A percentile compares a stretch with the other conserved stretches of the same genome.
phyloP scores from a whole-genome alignment of 768 basidiomycete species.

The Lentinula guzmanii region DNA sequence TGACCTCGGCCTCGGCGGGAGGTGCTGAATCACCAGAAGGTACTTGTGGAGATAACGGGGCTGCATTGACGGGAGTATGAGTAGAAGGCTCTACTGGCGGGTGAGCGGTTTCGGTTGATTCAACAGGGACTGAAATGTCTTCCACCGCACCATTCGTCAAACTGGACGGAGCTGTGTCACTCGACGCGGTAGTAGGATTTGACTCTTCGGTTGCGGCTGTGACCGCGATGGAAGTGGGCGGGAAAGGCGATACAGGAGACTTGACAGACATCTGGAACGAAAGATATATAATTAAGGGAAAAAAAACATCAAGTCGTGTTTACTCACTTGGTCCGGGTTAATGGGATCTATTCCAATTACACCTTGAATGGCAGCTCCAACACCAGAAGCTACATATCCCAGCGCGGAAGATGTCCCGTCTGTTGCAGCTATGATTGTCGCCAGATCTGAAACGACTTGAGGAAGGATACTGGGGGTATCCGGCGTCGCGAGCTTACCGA shows the following conservation, averaged over 20 bases:
- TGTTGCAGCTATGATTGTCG: constrained; percentile 28
- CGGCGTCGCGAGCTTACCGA: constrained; percentile 3
- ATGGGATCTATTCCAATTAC: constrained; percentile 35
- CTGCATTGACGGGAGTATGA: constrained; percentile 12
- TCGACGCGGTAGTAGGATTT: constrained; percentile 19
- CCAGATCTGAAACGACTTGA: constrained; percentile 29
- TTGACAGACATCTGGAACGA: constrained; percentile 12
- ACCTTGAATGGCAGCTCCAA: constrained; percentile 31
- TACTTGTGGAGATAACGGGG: constrained; percentile 3
- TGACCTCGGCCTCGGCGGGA: not conserved
- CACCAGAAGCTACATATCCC: constrained; percentile 31
- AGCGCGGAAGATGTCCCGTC: constrained; percentile 32
- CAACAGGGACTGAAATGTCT: not conserved
- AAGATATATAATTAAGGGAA: not conserved
- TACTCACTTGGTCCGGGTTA: constrained; percentile 26
- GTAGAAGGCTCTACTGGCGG: constrained; percentile 12
- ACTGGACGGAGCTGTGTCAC: constrained; percentile 4
- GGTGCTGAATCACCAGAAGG: constrained; percentile 2
- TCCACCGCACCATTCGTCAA: constrained; percentile 3
- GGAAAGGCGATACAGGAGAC: constrained; percentile 10
- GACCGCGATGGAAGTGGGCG: not conserved
- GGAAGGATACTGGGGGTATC: constrained; percentile 16
- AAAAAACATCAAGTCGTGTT: not conserved
- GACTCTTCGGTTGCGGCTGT: not conserved
- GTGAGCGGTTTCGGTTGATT: not conserved